Evolutionary conservation across 495 filamentous ascomycete genomes (phyloP).

Genomic region (Aspergillus bridgeri): DNA sequence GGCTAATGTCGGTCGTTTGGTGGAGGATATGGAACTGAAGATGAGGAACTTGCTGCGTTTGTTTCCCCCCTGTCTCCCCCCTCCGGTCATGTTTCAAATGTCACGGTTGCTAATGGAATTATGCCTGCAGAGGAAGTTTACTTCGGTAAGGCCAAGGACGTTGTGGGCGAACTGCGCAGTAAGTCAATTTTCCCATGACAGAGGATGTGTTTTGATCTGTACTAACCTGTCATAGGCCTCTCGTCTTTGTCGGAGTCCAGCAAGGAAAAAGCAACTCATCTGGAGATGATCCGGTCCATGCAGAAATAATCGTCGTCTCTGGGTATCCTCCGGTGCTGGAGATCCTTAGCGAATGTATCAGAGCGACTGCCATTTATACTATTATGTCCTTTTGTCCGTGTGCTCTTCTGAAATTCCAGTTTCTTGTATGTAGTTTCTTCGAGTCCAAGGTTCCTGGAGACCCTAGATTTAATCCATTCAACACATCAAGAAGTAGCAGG

Average conservation of each 20-base stretch:
- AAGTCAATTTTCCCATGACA: constrained; percentile 25
- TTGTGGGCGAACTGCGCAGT: constrained; percentile 96
- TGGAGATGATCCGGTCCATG: constrained; percentile 74
- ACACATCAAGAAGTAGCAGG: neutral
- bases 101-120: constrained; percentile 11
- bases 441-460: constrained; percentile 19
- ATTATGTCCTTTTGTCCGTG: neutral
- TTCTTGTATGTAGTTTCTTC: constrained; percentile 16
- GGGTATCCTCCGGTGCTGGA: neutral
- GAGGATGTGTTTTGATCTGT: neutral
- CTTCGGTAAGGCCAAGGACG: constrained; percentile 98
- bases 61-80: constrained; percentile 15
- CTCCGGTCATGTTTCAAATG: neutral
- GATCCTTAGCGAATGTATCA: neutral
- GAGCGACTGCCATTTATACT: neutral
- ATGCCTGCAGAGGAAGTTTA: constrained; percentile 79
- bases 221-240: constrained; percentile 48
- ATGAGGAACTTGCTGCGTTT: constrained; percentile 93
- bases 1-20: constrained; percentile 87
- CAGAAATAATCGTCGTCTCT: constrained; percentile 28
- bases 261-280: constrained; percentile 79
- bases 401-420: constrained; percentile 3
- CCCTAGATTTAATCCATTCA: constrained; percentile 8
- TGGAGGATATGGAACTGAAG: constrained; percentile 99
- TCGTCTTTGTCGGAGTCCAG: constrained; percentile 79